Conservation (phyloP, 495 filamentous ascomycete genomes). For the Parachaetomium inaequale region DNA sequence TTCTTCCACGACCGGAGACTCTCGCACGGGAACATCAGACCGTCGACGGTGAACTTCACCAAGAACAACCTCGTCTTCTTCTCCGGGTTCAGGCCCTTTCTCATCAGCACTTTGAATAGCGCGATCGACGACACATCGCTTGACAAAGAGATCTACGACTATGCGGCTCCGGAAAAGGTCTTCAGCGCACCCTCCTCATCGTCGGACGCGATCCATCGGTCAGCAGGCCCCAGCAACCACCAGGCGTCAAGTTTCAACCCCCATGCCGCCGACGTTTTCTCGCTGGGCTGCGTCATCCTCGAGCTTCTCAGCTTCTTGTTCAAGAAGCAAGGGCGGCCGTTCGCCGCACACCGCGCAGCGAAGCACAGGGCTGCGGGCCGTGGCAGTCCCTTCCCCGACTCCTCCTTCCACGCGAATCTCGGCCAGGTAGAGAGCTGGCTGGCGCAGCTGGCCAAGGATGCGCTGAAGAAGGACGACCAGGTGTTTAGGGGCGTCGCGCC, state of each 20-base stretch:
- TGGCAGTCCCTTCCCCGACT: conserved; percentile 66
- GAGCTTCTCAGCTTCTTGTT: conserved; percentile 68
- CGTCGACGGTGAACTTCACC: conserved; percentile 77
- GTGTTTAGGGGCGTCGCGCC: conserved; percentile 45
- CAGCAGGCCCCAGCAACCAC: conserved; percentile 26
- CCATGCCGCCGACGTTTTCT: conserved; percentile 68
- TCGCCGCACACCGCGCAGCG: conserved; percentile 66
- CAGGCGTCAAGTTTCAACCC: conserved; percentile 40
- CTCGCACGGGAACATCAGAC: conserved; percentile 75
- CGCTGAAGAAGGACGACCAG: conserved; percentile 60
- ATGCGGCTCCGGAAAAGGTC: conserved; percentile 81
- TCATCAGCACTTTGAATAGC: conserved; percentile 42
- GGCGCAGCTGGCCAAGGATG: conserved; percentile 60
- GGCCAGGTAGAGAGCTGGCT: conserved; percentile 79
- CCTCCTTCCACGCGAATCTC: conserved; percentile 79
- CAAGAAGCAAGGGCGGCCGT: conserved; percentile 67
- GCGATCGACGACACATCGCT: conserved; percentile 42
- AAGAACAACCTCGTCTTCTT: conserved; percentile 67
- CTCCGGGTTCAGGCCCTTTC: conserved; percentile 62
- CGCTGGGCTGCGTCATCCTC: conserved; percentile 66
- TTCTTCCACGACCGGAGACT: conserved; percentile 72
- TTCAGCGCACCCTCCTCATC: conserved; percentile 42
- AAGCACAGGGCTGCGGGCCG: conserved; percentile 64
- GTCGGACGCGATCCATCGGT: conserved; percentile 25
- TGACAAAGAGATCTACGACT: conserved; percentile 82